Conservation (phyloP, 345 rosid species). For the Rhodamnia argentea region DNA sequence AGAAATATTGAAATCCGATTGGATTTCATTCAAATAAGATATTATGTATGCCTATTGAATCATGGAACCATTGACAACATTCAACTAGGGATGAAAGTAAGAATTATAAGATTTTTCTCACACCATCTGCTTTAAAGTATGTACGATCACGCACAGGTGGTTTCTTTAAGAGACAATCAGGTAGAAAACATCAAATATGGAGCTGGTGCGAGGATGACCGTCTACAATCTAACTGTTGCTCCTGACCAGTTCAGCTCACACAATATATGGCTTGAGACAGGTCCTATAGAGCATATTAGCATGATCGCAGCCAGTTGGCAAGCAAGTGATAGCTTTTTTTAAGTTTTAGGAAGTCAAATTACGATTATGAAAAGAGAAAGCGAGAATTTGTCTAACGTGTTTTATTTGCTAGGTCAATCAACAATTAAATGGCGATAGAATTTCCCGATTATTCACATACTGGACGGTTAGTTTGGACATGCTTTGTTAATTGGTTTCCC, state of each 20-base stretch:
- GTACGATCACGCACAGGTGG: neutral
- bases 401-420: neutral
- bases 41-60: neutral
- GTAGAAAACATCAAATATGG: neutral
- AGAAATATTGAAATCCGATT: too few relatives aligned
- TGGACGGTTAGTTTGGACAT: neutral
- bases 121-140: neutral
- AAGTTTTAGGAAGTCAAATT: neutral
- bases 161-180: neutral
- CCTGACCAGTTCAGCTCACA: neutral
- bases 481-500: neutral
- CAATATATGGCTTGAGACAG: neutral
- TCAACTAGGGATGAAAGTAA: neutral
- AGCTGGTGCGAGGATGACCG: neutral
- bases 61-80: neutral
- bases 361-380: neutral
- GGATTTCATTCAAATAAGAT: too few relatives aligned
- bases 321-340: neutral
- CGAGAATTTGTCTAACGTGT: neutral
- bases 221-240: neutral
- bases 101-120: too few relatives aligned
- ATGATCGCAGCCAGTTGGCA: neutral
- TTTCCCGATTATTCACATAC: neutral
- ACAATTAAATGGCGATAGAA: neutral
- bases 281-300: neutral